Base-by-base conservation (phyloP, 2,329 filamentous ascomycete genomes). In the Cercospora zeae-maydis region DNA sequence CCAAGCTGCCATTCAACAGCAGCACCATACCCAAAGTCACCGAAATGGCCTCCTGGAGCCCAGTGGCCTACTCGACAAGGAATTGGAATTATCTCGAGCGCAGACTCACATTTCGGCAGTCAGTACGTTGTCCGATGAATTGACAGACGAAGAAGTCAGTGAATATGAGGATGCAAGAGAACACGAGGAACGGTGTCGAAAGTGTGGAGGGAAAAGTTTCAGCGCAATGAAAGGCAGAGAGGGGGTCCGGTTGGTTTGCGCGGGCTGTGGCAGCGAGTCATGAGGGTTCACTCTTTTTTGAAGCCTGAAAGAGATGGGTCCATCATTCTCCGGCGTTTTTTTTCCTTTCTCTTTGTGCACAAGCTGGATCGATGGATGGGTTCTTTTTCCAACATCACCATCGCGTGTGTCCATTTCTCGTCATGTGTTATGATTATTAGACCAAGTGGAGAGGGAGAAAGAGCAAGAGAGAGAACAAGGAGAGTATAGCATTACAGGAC, bases 151-250 rank as follows among this genome's bases (percentile, higher is more conserved):
- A 13, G 79, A 80, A 31, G 11, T 30, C 3, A 80, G 78, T 7
- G 80, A 78, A n/a, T 80, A 67, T 37, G 70, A 80, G 19, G 79
- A 76, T 14, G 80, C 82, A 56, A 78, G 80, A 36, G 64, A 63
- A 6, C 61, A 69, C 4, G 64, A 68, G 61, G 69, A 69, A 61
- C 47, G 58, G n/a, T 90, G 88, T 70, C 77, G 79, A 21, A 68
- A 74, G 21, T 91, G 88, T 70, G 82, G 82, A 4, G 81, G 84
- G 1, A 82, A 76, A 19, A 85, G 86, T 63, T 91, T 91, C 67
- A 84, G 84, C 66, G 83, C 84, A 1, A 85, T 82, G 67, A 84
- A 82, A 63, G 77, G 81, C 3, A 81, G 78, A 30, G 82, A 81
- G 7, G 79, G 77, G 45, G 84, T 86, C 71, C 80, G 79, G 63